Evolutionary conservation across 768 basidiomycete species (phyloP).

Genomic region (Rhodosporidiobolus sp.): DNA sequence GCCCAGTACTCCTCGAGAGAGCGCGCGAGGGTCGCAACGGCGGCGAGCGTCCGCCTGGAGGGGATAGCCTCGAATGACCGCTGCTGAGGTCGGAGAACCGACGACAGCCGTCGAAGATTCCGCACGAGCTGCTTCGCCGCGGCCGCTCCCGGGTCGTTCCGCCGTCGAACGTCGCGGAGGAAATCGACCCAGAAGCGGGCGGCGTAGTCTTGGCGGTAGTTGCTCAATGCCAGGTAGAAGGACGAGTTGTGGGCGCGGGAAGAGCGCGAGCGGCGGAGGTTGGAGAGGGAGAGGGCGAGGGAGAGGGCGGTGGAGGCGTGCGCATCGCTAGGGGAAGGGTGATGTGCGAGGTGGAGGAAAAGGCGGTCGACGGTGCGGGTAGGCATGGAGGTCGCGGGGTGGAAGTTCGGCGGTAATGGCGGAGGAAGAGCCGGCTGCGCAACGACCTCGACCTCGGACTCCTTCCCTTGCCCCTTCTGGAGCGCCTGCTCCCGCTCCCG

Average conservation of each 20-base stretch:
- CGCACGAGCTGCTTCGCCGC: not conserved
- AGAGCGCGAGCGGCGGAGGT: slow-evolving; percentile 8
- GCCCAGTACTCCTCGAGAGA: slow-evolving; percentile 18
- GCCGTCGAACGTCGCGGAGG: not conserved
- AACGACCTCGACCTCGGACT: not conserved
- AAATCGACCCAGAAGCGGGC: slow-evolving; percentile 21
- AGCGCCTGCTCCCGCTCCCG: too few relatives aligned
- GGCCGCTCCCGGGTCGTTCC: accelerated
- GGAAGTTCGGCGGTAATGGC: not conserved
- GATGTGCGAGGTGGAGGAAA: slow-evolving; percentile 10
- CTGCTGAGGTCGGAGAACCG: not conserved
- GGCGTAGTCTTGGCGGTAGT: slow-evolving; percentile 16
- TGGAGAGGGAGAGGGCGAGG: slow-evolving; percentile 18
- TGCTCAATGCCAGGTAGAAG: slow-evolving; percentile 1
- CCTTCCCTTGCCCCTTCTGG: not conserved
- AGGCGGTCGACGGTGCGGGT: slow-evolving; percentile 18
- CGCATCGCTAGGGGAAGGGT: not conserved
- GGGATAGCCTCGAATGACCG: not conserved
- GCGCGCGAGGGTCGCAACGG: slow-evolving; percentile 14
- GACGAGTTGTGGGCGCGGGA: slow-evolving; percentile 1
- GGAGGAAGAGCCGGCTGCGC: not conserved
- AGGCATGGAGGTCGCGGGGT: slow-evolving; percentile 18
- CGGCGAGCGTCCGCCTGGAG: not conserved
- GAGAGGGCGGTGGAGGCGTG: slow-evolving; percentile 6
- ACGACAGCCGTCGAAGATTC: not conserved